phyloP scores from a whole-genome alignment of 495 filamentous ascomycete genomes.

The Penicillium chermesinum region DNA sequence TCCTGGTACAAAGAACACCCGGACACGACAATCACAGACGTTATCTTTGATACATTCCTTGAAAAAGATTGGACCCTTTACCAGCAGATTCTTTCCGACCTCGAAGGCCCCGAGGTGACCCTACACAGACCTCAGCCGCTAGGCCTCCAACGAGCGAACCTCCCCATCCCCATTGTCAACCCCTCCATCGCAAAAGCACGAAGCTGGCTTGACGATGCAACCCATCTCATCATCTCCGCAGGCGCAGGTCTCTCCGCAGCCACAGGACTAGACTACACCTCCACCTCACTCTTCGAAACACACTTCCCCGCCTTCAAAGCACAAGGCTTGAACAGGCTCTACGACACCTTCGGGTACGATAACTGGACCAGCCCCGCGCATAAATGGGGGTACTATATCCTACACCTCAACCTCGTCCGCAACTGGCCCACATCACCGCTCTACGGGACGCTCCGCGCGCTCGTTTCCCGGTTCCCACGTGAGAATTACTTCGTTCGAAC shows the following conservation, averaged over 20 bases:
- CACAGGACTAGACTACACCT: slow-evolving; percentile 26
- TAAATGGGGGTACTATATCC: slow-evolving; percentile 27
- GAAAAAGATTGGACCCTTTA: slow-evolving; percentile 15
- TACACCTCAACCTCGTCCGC: slow-evolving; percentile 19
- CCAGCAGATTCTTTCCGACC: slow-evolving; percentile 1
- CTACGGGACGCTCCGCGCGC: slow-evolving; percentile 6
- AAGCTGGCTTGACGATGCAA: slow-evolving; percentile 16
- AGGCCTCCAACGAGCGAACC: neutral
- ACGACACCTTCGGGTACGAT: slow-evolving; percentile 21
- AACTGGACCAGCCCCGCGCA: slow-evolving; percentile 15
- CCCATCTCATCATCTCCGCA: slow-evolving; percentile 17
- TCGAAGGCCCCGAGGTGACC: neutral
- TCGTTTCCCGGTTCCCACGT: neutral
- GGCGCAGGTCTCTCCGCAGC: slow-evolving; percentile 26
- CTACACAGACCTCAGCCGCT: neutral
- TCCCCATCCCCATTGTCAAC: neutral
- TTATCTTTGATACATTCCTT: slow-evolving; percentile 22
- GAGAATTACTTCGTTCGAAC: slow-evolving; percentile 17
- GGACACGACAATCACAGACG: slow-evolving; percentile 15
- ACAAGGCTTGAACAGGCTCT: slow-evolving; percentile 14
- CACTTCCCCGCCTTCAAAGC: slow-evolving; percentile 20
- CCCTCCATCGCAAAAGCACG: slow-evolving; percentile 10
- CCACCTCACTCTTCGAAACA: slow-evolving; percentile 10
- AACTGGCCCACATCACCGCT: slow-evolving; percentile 14
- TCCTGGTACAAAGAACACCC: slow-evolving; percentile 14